These are phyloP conservation scores for Piromyces finnis DNA, from an alignment of 192 early-diverging fungal genomes.

Conservation along the genomic window DNA sequence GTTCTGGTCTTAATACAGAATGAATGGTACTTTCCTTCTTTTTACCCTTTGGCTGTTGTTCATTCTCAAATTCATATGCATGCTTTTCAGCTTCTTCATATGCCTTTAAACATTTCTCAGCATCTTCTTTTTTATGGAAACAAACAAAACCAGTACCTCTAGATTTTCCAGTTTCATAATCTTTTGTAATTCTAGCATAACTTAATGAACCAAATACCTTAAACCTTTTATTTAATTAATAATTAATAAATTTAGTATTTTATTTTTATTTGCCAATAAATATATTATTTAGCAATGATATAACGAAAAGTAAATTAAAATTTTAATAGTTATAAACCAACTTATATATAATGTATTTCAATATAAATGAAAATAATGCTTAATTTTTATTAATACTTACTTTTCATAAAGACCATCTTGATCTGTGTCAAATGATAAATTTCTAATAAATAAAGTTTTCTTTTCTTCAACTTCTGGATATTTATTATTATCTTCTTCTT, in stretches of 20 bases:
- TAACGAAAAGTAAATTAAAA: too few species aligned
- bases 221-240: constrained; percentile 30
- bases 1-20: constrained; percentile 24
- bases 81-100: constrained; percentile 40
- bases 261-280: too few species aligned
- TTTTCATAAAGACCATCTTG: constrained; percentile 52
- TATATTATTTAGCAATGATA: too few species aligned
- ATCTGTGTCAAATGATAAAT: constrained; percentile 78
- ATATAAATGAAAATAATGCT: too few species aligned
- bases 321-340: too few species aligned
- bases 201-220: constrained; percentile 48
- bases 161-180: constrained; percentile 60
- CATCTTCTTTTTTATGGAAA: constrained; percentile 51
- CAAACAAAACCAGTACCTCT: constrained; percentile 91
- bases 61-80: constrained; percentile 14
- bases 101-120: constrained; percentile 53
- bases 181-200: constrained; percentile 72
- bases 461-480: constrained; percentile 17
- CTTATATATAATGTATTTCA: too few species aligned
- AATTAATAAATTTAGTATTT: too few species aligned
- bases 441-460: constrained; percentile 82
- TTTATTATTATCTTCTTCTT: constrained; percentile 12
- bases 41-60: constrained; percentile 12
- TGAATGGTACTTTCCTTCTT: not conserved
- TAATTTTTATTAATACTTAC: constrained; percentile 3